phyloP scores from a whole-genome alignment of 2,329 filamentous ascomycete species.

The Leptographium wingfieldii region DNA sequence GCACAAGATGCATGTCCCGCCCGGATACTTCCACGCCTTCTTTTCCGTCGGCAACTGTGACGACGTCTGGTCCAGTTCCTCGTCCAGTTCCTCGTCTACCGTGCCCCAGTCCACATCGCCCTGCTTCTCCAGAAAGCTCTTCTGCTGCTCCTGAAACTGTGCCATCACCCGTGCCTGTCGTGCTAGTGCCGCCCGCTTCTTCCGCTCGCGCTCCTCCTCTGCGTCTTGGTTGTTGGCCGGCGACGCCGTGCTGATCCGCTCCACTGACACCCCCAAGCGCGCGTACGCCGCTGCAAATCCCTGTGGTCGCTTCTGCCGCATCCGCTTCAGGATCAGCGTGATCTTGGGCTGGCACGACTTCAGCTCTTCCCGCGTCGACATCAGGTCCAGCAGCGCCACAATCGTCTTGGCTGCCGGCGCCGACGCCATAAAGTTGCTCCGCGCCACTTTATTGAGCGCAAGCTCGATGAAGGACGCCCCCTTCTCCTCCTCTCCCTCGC shows the following conservation, averaged over 20 bases:
- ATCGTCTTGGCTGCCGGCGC: conserved; percentile 48
- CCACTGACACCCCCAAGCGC: conserved; percentile 53
- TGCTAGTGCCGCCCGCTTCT: conserved; percentile 82
- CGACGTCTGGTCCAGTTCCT: conserved; percentile 19
- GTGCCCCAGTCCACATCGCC: conserved; percentile 82
- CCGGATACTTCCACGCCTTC: conserved; percentile 80
- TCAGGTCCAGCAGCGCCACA: conserved; percentile 47
- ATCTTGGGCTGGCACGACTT: conserved; percentile 79
- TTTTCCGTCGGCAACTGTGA: conserved; percentile 41
- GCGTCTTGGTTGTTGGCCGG: conserved; percentile 54
- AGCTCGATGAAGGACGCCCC: conserved; percentile 58
- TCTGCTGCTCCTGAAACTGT: conserved; percentile 94
- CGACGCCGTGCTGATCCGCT: conserved; percentile 70
- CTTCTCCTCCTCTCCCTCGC: neutral
- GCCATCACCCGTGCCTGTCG: conserved; percentile 93
- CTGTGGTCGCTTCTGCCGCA: conserved; percentile 69
- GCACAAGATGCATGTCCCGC: conserved; percentile 87
- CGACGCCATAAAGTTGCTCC: conserved; percentile 41
- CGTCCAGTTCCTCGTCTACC: conserved; percentile 64
- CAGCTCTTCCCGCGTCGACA: conserved; percentile 59
- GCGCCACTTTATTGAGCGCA: conserved; percentile 51
- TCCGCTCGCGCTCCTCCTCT: conserved; percentile 58
- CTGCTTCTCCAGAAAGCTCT: conserved; percentile 84
- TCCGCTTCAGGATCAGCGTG: conserved; percentile 64
- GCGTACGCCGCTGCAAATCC: conserved; percentile 58